Evolutionary conservation across 2,329 filamentous ascomycete species (phyloP).

Genomic region (Exophiala oligosperma): DNA sequence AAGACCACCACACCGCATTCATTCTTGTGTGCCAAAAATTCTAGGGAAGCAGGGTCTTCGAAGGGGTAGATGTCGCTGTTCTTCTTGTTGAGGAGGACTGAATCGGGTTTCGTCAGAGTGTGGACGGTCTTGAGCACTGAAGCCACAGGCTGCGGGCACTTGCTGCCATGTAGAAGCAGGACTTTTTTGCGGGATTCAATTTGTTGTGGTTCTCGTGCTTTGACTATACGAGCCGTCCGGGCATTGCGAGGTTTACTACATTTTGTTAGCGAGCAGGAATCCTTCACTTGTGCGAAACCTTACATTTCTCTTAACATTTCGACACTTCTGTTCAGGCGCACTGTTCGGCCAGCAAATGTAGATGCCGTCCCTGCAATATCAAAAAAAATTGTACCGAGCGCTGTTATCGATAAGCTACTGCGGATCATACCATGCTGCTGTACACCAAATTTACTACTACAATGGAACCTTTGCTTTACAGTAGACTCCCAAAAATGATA

Average conservation of each 20-base stretch:
- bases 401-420: no score
- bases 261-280: background rate
- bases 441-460: no score
- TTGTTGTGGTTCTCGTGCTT: constrained; percentile 85
- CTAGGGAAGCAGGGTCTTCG: constrained; percentile 80
- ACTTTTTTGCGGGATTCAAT: constrained; percentile 88
- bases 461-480: no score
- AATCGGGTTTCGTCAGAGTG: constrained; percentile 78
- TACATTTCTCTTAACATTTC: constrained; percentile 48
- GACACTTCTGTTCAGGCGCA: background rate
- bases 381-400: no score
- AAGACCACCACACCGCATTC: constrained; percentile 85
- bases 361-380: no score
- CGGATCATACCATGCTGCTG: no score
- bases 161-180: constrained; percentile 85
- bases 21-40: constrained; percentile 97
- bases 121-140: constrained; percentile 83
- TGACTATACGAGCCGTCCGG: constrained; percentile 90
- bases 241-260: constrained; percentile 68
- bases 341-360: no score
- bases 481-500: no score
- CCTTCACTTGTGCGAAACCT: constrained; percentile 20
- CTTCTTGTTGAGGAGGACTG: constrained; percentile 94
- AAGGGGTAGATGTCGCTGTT: constrained; percentile 88
- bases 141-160: constrained; percentile 78